These are phyloP conservation scores for Pleurotus tuber-regium DNA, from an alignment of 768 basidiomycete genomes.

Conservation along the genomic window DNA sequence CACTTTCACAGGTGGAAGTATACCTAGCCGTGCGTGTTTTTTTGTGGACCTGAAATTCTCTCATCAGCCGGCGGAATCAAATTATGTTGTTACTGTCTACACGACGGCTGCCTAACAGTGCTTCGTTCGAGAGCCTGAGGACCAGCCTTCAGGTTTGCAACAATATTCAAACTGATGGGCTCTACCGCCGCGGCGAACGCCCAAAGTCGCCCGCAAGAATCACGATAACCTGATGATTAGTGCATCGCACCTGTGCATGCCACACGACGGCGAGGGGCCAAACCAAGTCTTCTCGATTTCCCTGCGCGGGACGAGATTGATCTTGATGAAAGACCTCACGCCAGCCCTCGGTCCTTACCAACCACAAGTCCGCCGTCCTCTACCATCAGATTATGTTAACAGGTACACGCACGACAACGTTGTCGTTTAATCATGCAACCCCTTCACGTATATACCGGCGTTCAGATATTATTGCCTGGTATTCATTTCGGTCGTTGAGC, in stretches of 20 bases:
- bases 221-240: not conserved
- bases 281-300: not conserved
- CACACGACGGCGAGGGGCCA: not conserved
- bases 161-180: not conserved
- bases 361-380: not conserved
- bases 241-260: not conserved
- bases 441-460: not conserved
- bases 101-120: not conserved
- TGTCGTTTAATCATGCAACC: not conserved
- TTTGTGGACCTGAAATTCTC: constrained; percentile 4
- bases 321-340: too few species aligned
- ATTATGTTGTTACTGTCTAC: constrained; percentile 1
- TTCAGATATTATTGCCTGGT: not conserved
- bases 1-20: not conserved
- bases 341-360: not conserved
- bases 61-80: constrained; percentile 8
- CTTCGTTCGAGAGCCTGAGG: not conserved
- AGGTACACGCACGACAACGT: not conserved
- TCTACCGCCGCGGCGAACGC: not conserved
- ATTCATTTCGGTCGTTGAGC: not conserved
- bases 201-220: not conserved
- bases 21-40: not conserved
- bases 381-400: constrained; percentile 3
- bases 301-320: not conserved
- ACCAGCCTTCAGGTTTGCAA: constrained; percentile 3